These are phyloP conservation scores for Litsea cubeba DNA, from an alignment of 164 flowering plant species.

Conservation along the genomic window DNA sequence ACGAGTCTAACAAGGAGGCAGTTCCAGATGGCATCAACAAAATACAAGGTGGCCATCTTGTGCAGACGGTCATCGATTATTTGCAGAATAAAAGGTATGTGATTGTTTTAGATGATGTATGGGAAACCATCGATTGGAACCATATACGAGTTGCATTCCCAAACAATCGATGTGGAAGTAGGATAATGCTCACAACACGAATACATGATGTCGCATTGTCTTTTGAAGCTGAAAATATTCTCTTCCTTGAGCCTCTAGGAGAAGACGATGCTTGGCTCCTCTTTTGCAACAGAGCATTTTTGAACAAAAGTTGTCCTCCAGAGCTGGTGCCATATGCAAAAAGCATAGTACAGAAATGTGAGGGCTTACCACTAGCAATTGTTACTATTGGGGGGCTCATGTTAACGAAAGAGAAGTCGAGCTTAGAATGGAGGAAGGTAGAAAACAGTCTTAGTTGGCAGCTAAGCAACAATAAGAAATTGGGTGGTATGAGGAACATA, in stretches of 20 bases:
- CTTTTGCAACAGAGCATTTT: conserved; percentile 39
- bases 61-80: not conserved
- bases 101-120: conserved; percentile 39
- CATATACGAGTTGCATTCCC: conserved; percentile 24
- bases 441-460: conserved; percentile 32
- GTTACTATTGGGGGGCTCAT: conserved; percentile 45
- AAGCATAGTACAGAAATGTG: conserved; percentile 42
- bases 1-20: not conserved
- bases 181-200: conserved; percentile 35
- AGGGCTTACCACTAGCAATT: conserved; percentile 49
- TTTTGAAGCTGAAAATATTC: not conserved
- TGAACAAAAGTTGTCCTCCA: conserved; percentile 19
- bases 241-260: not conserved
- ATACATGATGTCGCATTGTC: not conserved
- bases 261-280: conserved; percentile 29
- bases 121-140: conserved; percentile 24
- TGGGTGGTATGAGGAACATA: conserved; percentile 29
- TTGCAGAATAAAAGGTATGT: conserved; percentile 13
- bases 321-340: conserved; percentile 27
- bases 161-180: conserved; percentile 17
- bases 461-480: conserved; percentile 18
- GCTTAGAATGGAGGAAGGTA: conserved; percentile 34
- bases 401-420: conserved; percentile 21
- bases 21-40: not conserved
- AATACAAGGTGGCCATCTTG: not conserved